Evolutionary conservation across 2,329 filamentous ascomycete species (phyloP).

Genomic region (Ophiocordyceps camponoti-saundersi): DNA sequence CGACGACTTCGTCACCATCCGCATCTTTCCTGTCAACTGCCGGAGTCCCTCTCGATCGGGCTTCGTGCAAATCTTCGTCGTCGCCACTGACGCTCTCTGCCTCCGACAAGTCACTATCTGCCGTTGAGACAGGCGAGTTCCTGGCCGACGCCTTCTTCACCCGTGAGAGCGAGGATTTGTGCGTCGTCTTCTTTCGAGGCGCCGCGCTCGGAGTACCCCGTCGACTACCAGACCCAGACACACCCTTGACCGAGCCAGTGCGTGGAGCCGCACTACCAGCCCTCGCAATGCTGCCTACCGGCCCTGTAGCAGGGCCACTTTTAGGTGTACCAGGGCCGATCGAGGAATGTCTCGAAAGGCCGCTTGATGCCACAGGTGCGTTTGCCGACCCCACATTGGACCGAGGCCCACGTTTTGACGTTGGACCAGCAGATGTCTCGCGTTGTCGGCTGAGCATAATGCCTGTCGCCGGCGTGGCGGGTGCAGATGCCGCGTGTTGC

Average conservation of each 20-base stretch:
- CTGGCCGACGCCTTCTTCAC: slow-evolving; percentile 41
- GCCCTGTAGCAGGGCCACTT: slow-evolving; percentile 10
- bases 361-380: slow-evolving; percentile 34
- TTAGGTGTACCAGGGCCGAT: slow-evolving; percentile 47
- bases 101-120: slow-evolving; percentile 48
- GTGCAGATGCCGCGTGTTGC: slow-evolving; percentile 34
- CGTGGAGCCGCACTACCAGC: slow-evolving; percentile 46
- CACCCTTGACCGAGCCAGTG: slow-evolving; percentile 27
- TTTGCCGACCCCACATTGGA: slow-evolving; percentile 25
- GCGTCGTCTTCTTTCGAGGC: slow-evolving; percentile 30
- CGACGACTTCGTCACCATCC: slow-evolving; percentile 35
- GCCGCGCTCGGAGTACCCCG: slow-evolving; percentile 28
- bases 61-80: slow-evolving; percentile 25
- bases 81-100: slow-evolving; percentile 38
- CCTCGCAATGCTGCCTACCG: slow-evolving; percentile 17
- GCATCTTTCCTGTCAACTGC: slow-evolving; percentile 18
- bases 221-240: slow-evolving; percentile 20
- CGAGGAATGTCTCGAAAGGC: slow-evolving; percentile 44
- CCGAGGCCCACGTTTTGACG: slow-evolving; percentile 35
- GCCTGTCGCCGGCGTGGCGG: slow-evolving; percentile 41
- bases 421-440: slow-evolving; percentile 43
- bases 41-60: slow-evolving; percentile 15
- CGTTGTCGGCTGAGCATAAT: slow-evolving; percentile 40
- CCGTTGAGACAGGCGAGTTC: slow-evolving; percentile 45
- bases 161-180: slow-evolving; percentile 44